Evolutionary conservation across 176 grass and related monocot species (phyloP), one percentile per base, ranked within the genome.

Genomic region (Triticum monococcum): DNA sequence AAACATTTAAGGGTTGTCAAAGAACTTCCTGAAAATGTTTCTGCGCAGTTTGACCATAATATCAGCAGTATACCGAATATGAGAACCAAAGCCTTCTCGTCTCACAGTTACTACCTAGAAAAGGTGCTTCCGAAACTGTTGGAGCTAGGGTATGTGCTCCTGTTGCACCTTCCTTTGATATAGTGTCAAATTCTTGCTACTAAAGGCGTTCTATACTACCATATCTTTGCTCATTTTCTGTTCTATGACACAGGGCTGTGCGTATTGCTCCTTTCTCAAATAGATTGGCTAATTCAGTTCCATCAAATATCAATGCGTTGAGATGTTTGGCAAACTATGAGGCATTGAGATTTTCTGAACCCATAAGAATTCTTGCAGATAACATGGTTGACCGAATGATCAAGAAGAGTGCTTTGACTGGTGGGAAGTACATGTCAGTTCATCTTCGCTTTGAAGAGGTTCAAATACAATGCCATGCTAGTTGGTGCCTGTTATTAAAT

Each of bases 381-480:
- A 86, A 82, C 71, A 94, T 98, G 96, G 88, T 98, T 79, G 86
- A 88, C 36, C 73, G 92, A 77, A 96, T 98, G 93, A 86, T 94
- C 22, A 94, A 89, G 61, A 94, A 81, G 63, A 96, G 91, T 76
- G 92, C 83, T 85, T 84, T 89, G 76, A 87, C 87, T 50, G 79
- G 79, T 64, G 93, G 93, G 67, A 98, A 96, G 79, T 98, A 98
- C 9, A 79, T 92, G 5, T 98, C 96, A 8, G 93, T 96, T 25
- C 96, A 96, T 89, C 96, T 98, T 88, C 93, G 96, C 45, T 96
- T 98, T 85, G 96, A 96, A 96, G 86, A 94, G 96, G 96, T 98
- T 63, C 60, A 84, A 66, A 40, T 33, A 17, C 56, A 80, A 43
- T 74, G 18, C 56, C 24, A 17, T 84, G 14, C 65, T 35, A 24